Evolutionary conservation across 345 rosid species (phyloP), one percentile per base, ranked within the genome.

Genomic region (Lenwebbia sp.): DNA sequence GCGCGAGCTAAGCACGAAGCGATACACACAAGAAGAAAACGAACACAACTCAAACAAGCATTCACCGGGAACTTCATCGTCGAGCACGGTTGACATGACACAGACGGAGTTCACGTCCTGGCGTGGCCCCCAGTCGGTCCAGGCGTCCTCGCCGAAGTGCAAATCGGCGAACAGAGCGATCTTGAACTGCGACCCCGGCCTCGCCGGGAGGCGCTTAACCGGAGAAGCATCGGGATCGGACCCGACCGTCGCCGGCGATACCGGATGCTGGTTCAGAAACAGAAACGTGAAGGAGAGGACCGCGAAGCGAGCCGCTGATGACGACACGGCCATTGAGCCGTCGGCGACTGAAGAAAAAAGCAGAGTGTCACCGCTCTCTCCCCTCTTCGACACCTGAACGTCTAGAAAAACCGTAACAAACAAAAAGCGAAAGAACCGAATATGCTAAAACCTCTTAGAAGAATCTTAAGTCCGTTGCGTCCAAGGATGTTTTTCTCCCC

Each of bases 101-200:
- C 82, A 62, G 50, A 92, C 51, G 52, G 96, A 94, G 84, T 93
- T 92, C 12, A 85, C 81, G 51, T 96, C 98, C 82, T 94, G 98
- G 49, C 82, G 87, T 5, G 96, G 98, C 10, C 95, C 98, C 96
- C 98, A 94, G 2, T 91, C 93, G 4, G 96, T 93, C 98, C 96
- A 94, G 7, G 95, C 89, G 83, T 90, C 65, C 93, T 96, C 96
- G 8, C 98, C 98, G 78, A 96, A 96, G 86, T 96, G 98, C 82
- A 96, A 89, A 90, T 96, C 98, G 6, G 98, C 98, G 44, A 94
- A 96, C 65, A 94, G 83, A 1, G 94, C 98, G 0, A 94, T 90
- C 91, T 83, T 94, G 91, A 92, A 94, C 62, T 91, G 85, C 55
- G 87, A 54, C 19, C 90, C 94, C 25, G 83, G 84, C 86, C 88